phyloP scores from a whole-genome alignment of 2,329 filamentous ascomycete genomes.

The Paecilomyces variotii region DNA sequence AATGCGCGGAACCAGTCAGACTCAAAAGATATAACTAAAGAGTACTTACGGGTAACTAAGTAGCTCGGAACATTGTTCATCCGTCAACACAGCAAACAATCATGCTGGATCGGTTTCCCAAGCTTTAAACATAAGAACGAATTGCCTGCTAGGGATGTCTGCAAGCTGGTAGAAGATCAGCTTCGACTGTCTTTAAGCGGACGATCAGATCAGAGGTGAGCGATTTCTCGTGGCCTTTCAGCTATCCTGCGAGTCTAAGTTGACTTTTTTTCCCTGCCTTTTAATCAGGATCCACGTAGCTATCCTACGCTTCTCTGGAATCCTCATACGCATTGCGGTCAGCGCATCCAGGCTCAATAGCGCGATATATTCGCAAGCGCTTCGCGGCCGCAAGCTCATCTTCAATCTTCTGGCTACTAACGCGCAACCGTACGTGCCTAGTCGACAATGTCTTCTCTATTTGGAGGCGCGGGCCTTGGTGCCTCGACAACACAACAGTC shows the following conservation, averaged over 20 bases:
- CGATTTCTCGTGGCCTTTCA: neutral
- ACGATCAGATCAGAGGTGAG: neutral
- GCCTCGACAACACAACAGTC: constrained; percentile 12
- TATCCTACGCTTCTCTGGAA: neutral
- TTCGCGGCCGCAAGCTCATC: neutral
- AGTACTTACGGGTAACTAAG: too few relatives aligned
- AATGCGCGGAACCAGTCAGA: neutral
- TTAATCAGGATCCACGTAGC: neutral
- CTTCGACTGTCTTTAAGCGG: neutral
- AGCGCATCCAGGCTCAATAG: neutral
- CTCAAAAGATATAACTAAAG: neutral
- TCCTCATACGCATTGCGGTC: neutral
- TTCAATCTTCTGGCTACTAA: neutral
- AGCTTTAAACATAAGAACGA: neutral
- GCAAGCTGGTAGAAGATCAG: neutral
- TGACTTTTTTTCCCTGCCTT: neutral
- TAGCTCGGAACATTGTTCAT: neutral
- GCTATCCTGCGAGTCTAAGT: neutral
- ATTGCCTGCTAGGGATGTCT: neutral
- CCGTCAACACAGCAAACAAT: neutral
- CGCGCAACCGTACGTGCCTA: neutral
- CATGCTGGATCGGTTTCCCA: neutral
- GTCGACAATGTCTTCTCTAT: constrained; percentile 16
- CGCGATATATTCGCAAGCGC: neutral
- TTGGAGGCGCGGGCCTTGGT: constrained; percentile 14